A percentile compares a stretch with the other conserved stretches of the same genome.
phyloP scores from a whole-genome alignment of 2,329 filamentous ascomycete species.

The Sporothrix protearum region DNA sequence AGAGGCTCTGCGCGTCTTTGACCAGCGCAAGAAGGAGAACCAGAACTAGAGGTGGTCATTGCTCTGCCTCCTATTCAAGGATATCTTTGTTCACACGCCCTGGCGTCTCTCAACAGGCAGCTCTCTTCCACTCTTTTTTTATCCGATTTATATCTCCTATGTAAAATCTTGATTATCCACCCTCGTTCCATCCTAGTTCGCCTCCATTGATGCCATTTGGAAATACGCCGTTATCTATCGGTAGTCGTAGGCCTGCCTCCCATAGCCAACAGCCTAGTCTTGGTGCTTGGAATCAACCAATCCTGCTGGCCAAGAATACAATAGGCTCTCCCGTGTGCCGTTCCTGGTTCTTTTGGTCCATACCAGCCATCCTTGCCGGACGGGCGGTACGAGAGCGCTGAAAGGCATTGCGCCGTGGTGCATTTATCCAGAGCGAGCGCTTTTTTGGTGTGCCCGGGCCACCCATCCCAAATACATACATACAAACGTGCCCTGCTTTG shows the following conservation, averaged over 20 bases:
- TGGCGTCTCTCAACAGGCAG: conserved; percentile 7
- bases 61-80: not conserved
- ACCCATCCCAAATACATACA: not conserved
- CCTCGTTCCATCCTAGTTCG: not conserved
- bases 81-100: not conserved
- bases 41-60: not conserved
- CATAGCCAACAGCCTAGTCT: not conserved
- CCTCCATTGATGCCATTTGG: conserved; percentile 2
- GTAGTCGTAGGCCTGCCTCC: not conserved
- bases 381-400: not conserved
- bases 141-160: not conserved
- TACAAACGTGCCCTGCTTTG: not conserved
- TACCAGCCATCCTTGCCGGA: not conserved
- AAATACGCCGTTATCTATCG: not conserved
- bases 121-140: not conserved
- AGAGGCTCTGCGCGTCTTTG: conserved; percentile 74
- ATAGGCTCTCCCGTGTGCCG: not conserved
- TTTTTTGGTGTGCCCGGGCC: conserved; percentile 12
- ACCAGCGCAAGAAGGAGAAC: conserved; percentile 57
- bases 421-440: conserved; percentile 13
- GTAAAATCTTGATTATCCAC: not conserved
- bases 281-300: not conserved
- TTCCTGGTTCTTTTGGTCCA: not conserved
- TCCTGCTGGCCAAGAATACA: not conserved
- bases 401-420: conserved; percentile 7